phyloP scores from a whole-genome alignment of 2,329 filamentous ascomycete genomes.

The Colletotrichum aenigma region DNA sequence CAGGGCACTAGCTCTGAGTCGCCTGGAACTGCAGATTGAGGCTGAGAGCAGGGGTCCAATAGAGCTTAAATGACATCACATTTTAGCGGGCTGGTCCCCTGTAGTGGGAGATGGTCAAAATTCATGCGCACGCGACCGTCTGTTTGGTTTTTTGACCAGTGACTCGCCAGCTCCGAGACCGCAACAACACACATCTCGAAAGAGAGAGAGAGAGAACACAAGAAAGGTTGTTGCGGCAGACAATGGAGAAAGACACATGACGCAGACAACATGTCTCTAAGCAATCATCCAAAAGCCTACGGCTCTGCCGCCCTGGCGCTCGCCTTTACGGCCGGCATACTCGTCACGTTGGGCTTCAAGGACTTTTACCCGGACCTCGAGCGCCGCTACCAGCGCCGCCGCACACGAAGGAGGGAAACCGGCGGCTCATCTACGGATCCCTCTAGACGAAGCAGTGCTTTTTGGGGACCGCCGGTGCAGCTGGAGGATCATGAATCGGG shows the following conservation, averaged over 20 bases:
- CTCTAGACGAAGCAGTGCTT: constrained; percentile 46
- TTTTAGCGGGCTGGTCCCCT: constrained; percentile 8
- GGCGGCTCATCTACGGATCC: constrained; percentile 17
- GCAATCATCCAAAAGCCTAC: constrained; percentile 65
- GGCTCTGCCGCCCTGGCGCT: constrained; percentile 69
- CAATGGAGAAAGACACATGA: constrained; percentile 16
- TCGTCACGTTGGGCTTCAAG: constrained; percentile 78
- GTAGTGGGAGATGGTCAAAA: neutral
- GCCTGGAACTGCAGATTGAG: neutral
- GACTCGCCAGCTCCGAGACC: neutral
- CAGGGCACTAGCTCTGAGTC: neutral
- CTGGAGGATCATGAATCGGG: constrained; percentile 60
- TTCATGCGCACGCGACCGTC: neutral
- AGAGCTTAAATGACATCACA: constrained; percentile 16
- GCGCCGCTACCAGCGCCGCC: constrained; percentile 59
- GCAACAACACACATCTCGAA: neutral
- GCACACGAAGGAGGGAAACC: constrained; percentile 23
- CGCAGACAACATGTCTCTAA: constrained; percentile 56
- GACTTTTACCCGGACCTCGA: constrained; percentile 80
- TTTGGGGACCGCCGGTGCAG: constrained; percentile 51
- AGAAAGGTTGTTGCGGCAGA: neutral
- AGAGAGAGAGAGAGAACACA: neutral
- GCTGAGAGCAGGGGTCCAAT: constrained; percentile 9
- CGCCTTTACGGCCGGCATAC: constrained; percentile 78
- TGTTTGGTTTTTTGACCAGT: neutral